Percentiles rank a stretch among this genome's conserved stretches.
Evolutionary conservation across 768 basidiomycete species (phyloP).

Genomic region (Boletus reticuloceps): DNA sequence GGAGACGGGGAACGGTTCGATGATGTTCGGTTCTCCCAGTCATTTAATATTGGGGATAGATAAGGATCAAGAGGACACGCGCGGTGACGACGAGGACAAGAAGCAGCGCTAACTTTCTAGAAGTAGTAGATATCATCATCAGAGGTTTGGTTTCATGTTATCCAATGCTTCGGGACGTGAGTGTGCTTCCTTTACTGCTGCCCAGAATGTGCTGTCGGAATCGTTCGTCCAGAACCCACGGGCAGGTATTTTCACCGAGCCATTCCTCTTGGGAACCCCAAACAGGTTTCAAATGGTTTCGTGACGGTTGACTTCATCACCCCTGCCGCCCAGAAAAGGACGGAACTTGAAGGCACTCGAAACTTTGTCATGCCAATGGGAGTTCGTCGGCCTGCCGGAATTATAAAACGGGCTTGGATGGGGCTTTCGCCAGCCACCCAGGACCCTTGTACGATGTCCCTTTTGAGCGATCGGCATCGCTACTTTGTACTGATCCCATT

Average conservation of each 20-base stretch:
- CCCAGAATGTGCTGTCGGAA: too few relatives aligned
- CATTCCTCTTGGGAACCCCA: not conserved
- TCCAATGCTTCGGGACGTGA: not conserved
- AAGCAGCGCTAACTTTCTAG: constrained; percentile 17
- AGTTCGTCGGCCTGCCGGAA: not conserved
- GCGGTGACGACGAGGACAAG: constrained; percentile 8
- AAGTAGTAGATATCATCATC: not conserved
- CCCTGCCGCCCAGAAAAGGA: not conserved
- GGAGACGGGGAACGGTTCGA: constrained; percentile 34
- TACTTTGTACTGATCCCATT: constrained; percentile 64
- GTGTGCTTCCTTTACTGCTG: too few relatives aligned
- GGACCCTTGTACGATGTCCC: constrained; percentile 11
- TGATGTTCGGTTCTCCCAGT: constrained; percentile 29
- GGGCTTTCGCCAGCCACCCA: not conserved
- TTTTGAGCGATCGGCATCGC: constrained; percentile 41
- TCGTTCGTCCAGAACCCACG: not conserved
- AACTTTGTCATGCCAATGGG: not conserved
- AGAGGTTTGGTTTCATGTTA: not conserved
- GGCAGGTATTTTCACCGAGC: not conserved
- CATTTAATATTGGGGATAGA: constrained; percentile 20
- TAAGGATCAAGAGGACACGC: not conserved
- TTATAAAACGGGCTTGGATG: constrained; percentile 4
- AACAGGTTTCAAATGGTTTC: not conserved
- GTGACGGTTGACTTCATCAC: not conserved
- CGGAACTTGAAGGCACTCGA: not conserved